Conservation (phyloP, 2,329 filamentous ascomycete genomes). For the Alternaria incomplexa region DNA sequence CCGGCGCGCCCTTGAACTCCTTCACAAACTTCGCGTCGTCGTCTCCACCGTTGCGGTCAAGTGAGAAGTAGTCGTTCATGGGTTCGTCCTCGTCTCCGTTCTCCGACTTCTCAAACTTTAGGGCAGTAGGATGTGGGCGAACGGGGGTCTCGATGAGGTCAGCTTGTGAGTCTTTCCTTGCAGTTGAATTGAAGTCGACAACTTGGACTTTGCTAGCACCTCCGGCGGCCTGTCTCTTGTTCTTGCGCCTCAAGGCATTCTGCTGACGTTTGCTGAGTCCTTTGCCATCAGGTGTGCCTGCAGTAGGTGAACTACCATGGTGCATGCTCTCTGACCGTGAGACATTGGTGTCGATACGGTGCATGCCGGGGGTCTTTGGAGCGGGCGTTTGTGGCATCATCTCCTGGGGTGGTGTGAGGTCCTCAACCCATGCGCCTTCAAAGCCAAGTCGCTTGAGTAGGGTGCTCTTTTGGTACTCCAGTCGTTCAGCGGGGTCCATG, state of each 20-base stretch:
- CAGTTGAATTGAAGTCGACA: conserved; percentile 78
- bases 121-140: conserved; percentile 52
- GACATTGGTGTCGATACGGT: conserved; percentile 60
- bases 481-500: conserved; percentile 79
- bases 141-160: conserved; percentile 63
- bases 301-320: conserved; percentile 54
- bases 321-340: conserved; percentile 54
- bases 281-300: conserved; percentile 50
- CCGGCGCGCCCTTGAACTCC: conserved; percentile 86
- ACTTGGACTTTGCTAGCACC: conserved; percentile 89
- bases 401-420: conserved; percentile 76
- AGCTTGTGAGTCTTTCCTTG: conserved; percentile 65
- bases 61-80: conserved; percentile 80
- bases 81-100: conserved; percentile 61
- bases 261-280: conserved; percentile 87
- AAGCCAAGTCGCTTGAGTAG: conserved; percentile 82
- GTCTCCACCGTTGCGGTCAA: conserved; percentile 80
- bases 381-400: conserved; percentile 52
- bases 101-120: conserved; percentile 67
- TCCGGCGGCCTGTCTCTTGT: conserved; percentile 86
- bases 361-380: conserved; percentile 43
- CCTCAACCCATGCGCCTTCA: conserved; percentile 81
- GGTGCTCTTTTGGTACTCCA: conserved; percentile 89
- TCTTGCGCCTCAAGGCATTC: conserved; percentile 92
- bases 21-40: conserved; percentile 92